Base-by-base conservation (phyloP, 305 asterid genomes). In the Fraxinus greggii region DNA sequence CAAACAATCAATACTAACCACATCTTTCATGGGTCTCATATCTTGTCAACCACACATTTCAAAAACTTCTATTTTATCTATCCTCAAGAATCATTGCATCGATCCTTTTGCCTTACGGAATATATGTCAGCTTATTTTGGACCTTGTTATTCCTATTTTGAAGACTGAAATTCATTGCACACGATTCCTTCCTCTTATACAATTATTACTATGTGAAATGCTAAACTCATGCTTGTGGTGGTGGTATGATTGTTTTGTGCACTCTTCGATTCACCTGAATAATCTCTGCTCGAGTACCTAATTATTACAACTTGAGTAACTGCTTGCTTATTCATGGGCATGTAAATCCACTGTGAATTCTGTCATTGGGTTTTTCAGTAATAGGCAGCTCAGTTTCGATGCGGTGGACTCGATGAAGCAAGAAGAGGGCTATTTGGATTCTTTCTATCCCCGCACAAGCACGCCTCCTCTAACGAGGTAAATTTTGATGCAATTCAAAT, bases 371-470 rank as follows among this genome's bases (percentile, higher is more conserved):
- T 2, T 21, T 59, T 54, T 59, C 21, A 17, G 26, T 56, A 7
- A n/a, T 56, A 1, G 9, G 67, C 26, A 7, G 26, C 12, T 61
- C 32, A 23, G 7, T 2, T 61, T 23, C 4, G 5, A 13, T 79
- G 48, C 81, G 77, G 82, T 84, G 8, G 86, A 84, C 38, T 63
- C 67, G 78, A 84, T 84, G 86, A 80, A 79, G 78, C 10, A 36
- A 36, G 42, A 36, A 36, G 42, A 36, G 10, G 42, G 42, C 42
- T 36, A 36, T 36, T 36, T 36, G 42, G 42, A 36, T 7, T 36
- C 42, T 36, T 7, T 36, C 42, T 36, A 7, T 36, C 42, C 42
- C 42, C 2, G 42, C 9, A 36, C 42, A 36, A 1, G 9, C 42
- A 36, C 1, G 42, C 38, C 38, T 35, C 38, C 38, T 35, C 8